Evolutionary conservation across 2,329 filamentous ascomycete genomes (phyloP).

Genomic region (Samsoniella hepiali): DNA sequence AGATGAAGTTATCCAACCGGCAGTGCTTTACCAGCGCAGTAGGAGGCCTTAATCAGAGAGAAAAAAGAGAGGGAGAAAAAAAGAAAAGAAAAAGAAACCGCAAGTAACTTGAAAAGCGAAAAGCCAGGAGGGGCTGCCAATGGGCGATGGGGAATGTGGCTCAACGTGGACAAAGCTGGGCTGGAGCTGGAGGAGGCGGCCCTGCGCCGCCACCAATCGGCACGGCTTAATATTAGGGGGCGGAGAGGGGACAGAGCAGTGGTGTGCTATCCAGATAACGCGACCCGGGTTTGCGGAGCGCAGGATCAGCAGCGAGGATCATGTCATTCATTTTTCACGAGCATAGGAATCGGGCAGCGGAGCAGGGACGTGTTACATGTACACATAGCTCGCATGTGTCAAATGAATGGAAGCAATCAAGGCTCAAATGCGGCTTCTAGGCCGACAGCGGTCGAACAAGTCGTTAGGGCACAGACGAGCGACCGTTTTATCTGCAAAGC

Average conservation of each 20-base stretch:
- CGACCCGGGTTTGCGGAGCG: neutral
- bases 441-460: neutral
- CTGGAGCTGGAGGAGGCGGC: neutral
- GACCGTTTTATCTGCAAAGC: neutral
- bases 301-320: constrained; percentile 5
- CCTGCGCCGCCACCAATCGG: constrained; percentile 10
- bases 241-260: neutral
- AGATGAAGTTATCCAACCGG: neutral
- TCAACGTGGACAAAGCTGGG: neutral
- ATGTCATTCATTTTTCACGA: neutral
- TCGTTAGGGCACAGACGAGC: neutral
- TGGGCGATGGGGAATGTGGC: constrained; percentile 12
- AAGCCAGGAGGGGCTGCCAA: too few relatives aligned
- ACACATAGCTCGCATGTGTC: neutral
- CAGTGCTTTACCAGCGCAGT: neutral
- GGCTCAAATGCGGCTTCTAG: neutral
- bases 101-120: neutral
- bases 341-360: neutral
- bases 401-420: neutral
- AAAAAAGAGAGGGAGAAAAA: neutral
- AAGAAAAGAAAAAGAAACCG: neutral
- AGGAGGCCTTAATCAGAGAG: neutral
- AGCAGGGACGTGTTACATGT: neutral
- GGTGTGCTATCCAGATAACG: neutral
- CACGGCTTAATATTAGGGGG: neutral